Base-by-base conservation (phyloP, 495 filamentous ascomycete genomes). In the Thermochaetoides thermophila region DNA sequence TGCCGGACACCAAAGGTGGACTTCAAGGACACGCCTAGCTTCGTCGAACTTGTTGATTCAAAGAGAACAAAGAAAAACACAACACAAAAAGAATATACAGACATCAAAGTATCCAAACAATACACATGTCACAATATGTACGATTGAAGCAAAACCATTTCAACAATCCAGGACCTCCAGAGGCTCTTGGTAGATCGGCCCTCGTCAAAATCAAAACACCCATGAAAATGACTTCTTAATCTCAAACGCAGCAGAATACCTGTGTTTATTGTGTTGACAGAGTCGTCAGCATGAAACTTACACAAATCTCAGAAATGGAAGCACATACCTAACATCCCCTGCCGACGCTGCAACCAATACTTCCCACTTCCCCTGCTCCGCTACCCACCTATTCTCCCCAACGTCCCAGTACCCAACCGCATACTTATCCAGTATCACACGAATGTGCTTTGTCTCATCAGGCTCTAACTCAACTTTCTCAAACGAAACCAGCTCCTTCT, bases 331-430 rank as follows among this genome's bases (percentile, higher is more conserved):
- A 35, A 64, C 56, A 55, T 66, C 61, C 30, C 34, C 50, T 35
- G 57, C 58, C 33, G 57, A 68, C 42, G 70, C 60, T 7, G 71
- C 74, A 34, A 87, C 67, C 35, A 76, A 40, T 8, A 81, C 72
- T 29, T 69, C 56, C 48, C 84, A 93, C 11, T 40, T 50, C 0
- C 83, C 84, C 56, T 81, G 72, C 54, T 89, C 84, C 1, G 74
- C 76, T 17, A 83, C 71, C 82, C 84, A 93, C 19, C 65, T 68
- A 19, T 61, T 55, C 9, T 75, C 53, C 20, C 69, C 61, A 39
- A 81, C 76, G 41, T 91, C 83, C 57, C 74, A 91, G 63, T 82
- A 91, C 33, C 83, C 81, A 1, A 78, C 74, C 0, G 81, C 74
- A 40, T 81, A 75, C 59, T 78, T 81, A 43, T 85, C 74, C 3